Evolutionary conservation across 306 rosid species (phyloP).

Genomic region (Astragalus glycyphyllos): DNA sequence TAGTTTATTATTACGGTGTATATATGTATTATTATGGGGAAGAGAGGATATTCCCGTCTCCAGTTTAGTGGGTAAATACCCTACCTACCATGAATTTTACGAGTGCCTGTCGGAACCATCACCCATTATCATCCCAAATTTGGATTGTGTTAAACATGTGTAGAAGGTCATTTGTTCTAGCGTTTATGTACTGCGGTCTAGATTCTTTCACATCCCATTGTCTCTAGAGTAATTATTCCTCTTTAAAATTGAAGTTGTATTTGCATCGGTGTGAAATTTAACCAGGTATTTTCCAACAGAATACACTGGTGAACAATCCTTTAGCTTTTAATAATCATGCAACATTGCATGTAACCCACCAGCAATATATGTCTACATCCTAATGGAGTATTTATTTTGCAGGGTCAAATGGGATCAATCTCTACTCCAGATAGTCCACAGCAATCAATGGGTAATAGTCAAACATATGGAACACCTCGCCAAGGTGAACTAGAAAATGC

Average conservation of each 20-base stretch:
- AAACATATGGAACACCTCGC: constrained; percentile 65
- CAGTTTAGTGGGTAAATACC: too few species aligned
- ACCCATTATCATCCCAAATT: not conserved
- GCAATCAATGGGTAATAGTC: constrained; percentile 65
- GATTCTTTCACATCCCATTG: constrained; percentile 21
- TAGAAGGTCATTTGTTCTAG: constrained; percentile 14
- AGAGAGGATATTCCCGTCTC: too few species aligned
- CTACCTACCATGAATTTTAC: too few species aligned
- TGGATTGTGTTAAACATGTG: constrained; percentile 5
- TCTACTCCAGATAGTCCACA: constrained; percentile 71
- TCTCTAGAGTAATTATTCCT: constrained; percentile 10
- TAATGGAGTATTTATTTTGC: constrained; percentile 50
- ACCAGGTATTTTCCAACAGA: constrained; percentile 3
- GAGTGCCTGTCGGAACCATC: not conserved
- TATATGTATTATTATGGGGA: not conserved
- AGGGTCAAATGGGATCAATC: constrained; percentile 88
- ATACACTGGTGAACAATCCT: constrained; percentile 23
- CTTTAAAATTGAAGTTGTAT: constrained; percentile 22
- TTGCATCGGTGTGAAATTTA: constrained; percentile 18
- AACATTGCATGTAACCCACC: constrained; percentile 16
- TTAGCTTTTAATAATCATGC: constrained; percentile 25
- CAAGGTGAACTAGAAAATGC: constrained; percentile 64
- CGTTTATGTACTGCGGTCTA: not conserved
- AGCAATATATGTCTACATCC: constrained; percentile 30
- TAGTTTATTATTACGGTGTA: too few species aligned